Base-by-base conservation (phyloP, 192 early-diverging fungal species). In the Phlyctochytrium planicorne region DNA sequence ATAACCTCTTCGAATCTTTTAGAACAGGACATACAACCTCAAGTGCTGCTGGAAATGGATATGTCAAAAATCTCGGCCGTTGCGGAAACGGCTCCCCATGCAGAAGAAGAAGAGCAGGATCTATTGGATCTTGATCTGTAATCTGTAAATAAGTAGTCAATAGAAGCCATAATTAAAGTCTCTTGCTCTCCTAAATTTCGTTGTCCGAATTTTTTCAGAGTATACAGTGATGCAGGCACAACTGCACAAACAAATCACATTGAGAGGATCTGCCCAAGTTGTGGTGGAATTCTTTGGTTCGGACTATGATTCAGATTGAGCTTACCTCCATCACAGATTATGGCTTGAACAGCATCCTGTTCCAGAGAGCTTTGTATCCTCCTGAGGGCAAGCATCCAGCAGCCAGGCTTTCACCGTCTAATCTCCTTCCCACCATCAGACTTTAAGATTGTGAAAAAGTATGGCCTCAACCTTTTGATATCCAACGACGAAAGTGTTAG, bases 311-410 rank as follows among this genome's bases (percentile, higher is more conserved):
- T 50, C 40, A n/a, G 12, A 50, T n/a, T 29, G 30, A 32, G 14
- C 61, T 36, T 20, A 62, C 61, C 17, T 12, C 61, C 12, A 25
- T 20, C 61, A 31, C 24, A 17, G 35, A 56, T 2, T 60, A 47
- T 34, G 31, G 14, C 30, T 27, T 47, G 17, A 50, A 67, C 59
- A 93, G 91, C 70, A 91, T 98, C 30, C 83, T 98, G 30, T 96
- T 90, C 70, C 94, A 95, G 72, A 88, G 96, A 47, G 93, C 88
- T 6, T 75, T 98, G n/a, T 98, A 96, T 72, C 89, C 94, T n/a
- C 84, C 90, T 1, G n/a, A n/a, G n/a, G n/a, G n/a, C n/a, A n/a
- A n/a, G n/a, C n/a, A n/a, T n/a, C n/a, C 92, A 93, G 53, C 66
- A 70, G 75, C 52, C 47, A 1, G 23, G 27, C 27, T 10, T 57